phyloP scores from a whole-genome alignment of 2,329 filamentous ascomycete species.

The Diaporthe ampelina region DNA sequence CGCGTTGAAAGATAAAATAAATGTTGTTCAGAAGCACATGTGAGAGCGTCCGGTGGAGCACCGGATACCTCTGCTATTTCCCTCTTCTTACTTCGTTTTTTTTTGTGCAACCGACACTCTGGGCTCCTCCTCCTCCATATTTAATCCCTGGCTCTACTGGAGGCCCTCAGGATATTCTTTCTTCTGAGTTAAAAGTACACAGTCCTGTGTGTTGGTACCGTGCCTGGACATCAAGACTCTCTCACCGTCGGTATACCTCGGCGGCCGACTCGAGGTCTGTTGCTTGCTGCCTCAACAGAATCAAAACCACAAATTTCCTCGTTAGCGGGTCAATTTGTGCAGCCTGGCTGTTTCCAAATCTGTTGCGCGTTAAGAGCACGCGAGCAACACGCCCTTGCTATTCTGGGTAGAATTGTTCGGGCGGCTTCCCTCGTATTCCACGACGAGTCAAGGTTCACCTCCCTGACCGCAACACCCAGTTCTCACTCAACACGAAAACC shows the following conservation, averaged over 20 bases:
- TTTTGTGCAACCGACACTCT: not conserved
- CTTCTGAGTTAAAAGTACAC: not conserved
- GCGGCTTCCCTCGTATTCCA: constrained; percentile 19
- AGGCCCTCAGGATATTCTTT: not conserved
- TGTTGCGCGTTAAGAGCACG: not conserved
- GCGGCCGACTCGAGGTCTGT: not conserved
- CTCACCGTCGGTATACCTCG: not conserved
- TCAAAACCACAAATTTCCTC: not conserved
- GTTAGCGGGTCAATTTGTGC: not conserved
- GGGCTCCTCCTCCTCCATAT: not conserved
- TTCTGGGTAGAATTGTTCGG: constrained; percentile 18
- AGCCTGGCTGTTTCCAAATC: not conserved
- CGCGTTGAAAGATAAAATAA: constrained; percentile 37
- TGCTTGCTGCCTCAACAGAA: constrained; percentile 13
- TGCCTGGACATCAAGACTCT: constrained; percentile 1
- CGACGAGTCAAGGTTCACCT: constrained; percentile 28
- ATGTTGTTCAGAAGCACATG: constrained; percentile 26
- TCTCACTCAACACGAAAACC: not conserved
- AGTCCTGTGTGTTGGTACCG: not conserved
- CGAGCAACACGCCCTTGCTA: constrained; percentile 1
- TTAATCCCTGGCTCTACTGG: not conserved
- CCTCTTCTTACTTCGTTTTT: not conserved
- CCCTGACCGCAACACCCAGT: not conserved
- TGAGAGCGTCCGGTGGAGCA: not conserved
- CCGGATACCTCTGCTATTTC: constrained; percentile 5